A percentile compares a stretch with the other conserved stretches of the same genome.
Evolutionary conservation across 768 basidiomycete species (phyloP).

Genomic region (Glaciozyma martinii): DNA sequence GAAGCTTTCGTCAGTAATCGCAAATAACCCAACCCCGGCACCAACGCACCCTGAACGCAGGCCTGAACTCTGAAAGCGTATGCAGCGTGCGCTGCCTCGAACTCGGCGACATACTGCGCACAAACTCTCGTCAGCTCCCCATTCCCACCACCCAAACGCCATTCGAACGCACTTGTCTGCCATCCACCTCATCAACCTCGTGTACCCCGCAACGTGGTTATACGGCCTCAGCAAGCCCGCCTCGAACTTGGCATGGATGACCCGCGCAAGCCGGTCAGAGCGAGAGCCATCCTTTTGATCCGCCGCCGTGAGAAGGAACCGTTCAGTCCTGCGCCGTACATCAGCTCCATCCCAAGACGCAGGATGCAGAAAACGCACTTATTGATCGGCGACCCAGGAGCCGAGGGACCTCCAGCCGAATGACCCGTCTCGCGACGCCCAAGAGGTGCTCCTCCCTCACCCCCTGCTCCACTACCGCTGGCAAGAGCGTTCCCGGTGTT

Average conservation of each 20-base stretch:
- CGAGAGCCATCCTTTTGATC: constrained; percentile 87
- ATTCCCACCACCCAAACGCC: neutral
- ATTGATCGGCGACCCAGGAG: constrained; percentile 26
- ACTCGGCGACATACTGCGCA: constrained; percentile 67
- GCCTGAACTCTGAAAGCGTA: constrained; percentile 51
- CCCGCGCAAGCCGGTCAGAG: constrained; percentile 77
- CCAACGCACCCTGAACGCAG: constrained; percentile 41
- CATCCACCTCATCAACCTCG: constrained; percentile 87
- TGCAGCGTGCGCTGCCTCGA: constrained; percentile 87
- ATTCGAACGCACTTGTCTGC: constrained; percentile 62
- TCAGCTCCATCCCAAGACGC: neutral
- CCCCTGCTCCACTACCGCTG: neutral
- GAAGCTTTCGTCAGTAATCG: neutral
- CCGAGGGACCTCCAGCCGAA: constrained; percentile 11
- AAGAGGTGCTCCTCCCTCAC: neutral
- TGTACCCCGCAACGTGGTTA: constrained; percentile 93
- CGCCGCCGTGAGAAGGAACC: constrained; percentile 83
- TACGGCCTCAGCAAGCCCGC: constrained; percentile 90
- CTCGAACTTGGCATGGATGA: constrained; percentile 93
- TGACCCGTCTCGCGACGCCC: neutral
- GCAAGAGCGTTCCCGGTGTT: neutral
- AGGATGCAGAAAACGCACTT: constrained; percentile 6
- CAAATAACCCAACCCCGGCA: neutral
- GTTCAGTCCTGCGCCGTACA: constrained; percentile 55
- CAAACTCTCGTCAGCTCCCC: neutral